Percentiles rank a stretch among this genome's conserved stretches.
Evolutionary conservation across 305 asterid genomes (phyloP).

Genomic region (Euphrasia arctica): DNA sequence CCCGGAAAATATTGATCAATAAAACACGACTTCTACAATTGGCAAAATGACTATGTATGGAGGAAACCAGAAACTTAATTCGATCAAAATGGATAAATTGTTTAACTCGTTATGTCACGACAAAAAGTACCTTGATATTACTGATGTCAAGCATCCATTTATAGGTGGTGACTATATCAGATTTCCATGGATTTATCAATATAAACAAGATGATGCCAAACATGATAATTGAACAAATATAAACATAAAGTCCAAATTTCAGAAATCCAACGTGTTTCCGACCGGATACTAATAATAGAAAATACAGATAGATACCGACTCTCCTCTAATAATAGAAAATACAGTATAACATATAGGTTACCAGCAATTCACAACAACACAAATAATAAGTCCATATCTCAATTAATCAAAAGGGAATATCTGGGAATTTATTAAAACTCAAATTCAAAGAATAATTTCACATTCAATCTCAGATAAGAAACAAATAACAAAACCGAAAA

Average conservation of each 20-base stretch:
- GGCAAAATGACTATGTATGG: neutral
- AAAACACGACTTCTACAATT: slow-evolving; percentile 8
- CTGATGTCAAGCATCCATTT: neutral
- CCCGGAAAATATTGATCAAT: neutral
- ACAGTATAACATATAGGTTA: neutral
- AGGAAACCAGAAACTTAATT: neutral
- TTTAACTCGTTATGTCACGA: slow-evolving; percentile 1
- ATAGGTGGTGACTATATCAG: neutral
- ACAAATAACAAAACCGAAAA: neutral
- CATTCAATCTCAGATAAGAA: slow-evolving; percentile 3
- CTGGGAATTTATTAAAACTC: slow-evolving; percentile 9
- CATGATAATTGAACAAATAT: neutral
- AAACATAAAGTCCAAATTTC: neutral
- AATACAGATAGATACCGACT: slow-evolving; percentile 1
- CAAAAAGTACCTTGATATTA: slow-evolving; percentile 1
- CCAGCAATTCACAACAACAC: slow-evolving; percentile 5
- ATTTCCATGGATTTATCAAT: slow-evolving; percentile 8
- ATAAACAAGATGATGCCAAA: neutral
- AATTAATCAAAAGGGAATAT: slow-evolving; percentile 10
- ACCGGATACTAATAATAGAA: slow-evolving; percentile 21
- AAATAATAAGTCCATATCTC: slow-evolving; percentile 15
- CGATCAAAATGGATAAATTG: slow-evolving; percentile 5
- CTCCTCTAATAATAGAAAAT: neutral
- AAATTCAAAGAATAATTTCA: slow-evolving; percentile 12
- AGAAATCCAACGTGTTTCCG: slow-evolving; percentile 16